Evolutionary conservation across 306 rosid genomes (phyloP).

Genomic region (Lathyrus oleraceus): DNA sequence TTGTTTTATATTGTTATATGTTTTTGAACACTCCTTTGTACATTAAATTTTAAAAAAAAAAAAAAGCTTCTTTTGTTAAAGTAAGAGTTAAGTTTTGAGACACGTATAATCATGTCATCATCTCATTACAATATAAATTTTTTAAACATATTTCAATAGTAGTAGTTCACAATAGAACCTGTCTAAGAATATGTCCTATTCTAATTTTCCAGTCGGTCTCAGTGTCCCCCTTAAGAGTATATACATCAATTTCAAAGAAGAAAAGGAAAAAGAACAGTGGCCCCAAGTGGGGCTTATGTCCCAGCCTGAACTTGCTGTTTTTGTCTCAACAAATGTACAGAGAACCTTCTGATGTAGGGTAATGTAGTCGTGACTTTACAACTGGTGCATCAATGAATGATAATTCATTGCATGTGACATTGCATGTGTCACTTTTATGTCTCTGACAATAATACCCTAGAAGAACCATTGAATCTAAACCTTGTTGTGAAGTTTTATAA

Average conservation of each 20-base stretch:
- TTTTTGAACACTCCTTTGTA: no score
- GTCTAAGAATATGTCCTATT: not conserved
- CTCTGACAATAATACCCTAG: not conserved
- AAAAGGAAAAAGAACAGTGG: not conserved
- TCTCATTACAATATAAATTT: no score
- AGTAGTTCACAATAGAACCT: not conserved
- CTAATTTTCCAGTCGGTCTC: not conserved
- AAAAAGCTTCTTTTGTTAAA: no score
- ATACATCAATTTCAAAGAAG: not conserved
- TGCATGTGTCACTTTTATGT: not conserved
- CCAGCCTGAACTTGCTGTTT: not conserved
- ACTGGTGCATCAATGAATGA: not conserved
- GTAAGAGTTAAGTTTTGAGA: no score
- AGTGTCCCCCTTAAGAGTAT: not conserved
- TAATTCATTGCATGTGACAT: not conserved
- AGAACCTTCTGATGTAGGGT: not conserved
- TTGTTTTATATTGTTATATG: no score
- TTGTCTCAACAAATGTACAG: not conserved
- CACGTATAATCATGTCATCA: no score
- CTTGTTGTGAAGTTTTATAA: not conserved
- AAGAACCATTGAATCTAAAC: constrained; percentile 9
- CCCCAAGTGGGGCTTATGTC: not conserved
- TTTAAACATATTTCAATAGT: no score
- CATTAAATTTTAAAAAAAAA: no score
- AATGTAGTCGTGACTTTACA: not conserved